Base-by-base conservation (phyloP, 1,284 basidiomycete genomes). In the Marasmius fiardii region DNA sequence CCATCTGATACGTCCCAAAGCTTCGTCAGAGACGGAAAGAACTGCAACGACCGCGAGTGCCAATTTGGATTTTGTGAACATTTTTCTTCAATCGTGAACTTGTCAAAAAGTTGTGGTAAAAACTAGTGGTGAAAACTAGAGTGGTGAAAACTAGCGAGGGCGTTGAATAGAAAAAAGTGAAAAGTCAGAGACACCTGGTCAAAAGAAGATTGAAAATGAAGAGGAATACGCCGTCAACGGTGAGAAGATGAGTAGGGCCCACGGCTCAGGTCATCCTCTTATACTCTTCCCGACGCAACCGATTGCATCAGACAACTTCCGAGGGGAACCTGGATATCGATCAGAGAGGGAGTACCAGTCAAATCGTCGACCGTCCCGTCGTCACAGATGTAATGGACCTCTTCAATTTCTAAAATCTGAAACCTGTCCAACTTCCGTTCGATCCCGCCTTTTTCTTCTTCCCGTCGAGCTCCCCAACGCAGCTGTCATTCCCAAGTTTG, bases 21-120 rank as follows among this genome's bases (percentile, higher is more conserved):
- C 75, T 43, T 66, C 61, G 53, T 78, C 71, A 48, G 75, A 71
- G 33, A 74, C 65, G 43, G 73, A 69, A 55, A 80, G 66, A 52
- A 77, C 54, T 18, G 68, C 67, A 37, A 79, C 65, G 28, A 71
- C 67, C 53, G 76, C 59, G 61, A 74, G 65, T 44, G 65, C 67
- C 56, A 74, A 57, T 59, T 69, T 69, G 54, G 70, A 68, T 64
- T 75, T 75, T 62, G 72, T 67, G 62, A 80, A 71, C 81, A 83
- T 83, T 50, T 74, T 62, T 41, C n/a, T 7, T 8, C 60, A 59
- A 57, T 58, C 18, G 57, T 50, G 56, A 60, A 53, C 61, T 62
- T 62, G 55, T 51, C 53, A n/a, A 57, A 49, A 54, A 51, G 47
- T 49, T 26, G 47, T 49, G 47, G 28, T 16, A 14, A 28, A 23